Conservation (phyloP, 352 stramenopile species). For the Phytophthora ramorum region DNA sequence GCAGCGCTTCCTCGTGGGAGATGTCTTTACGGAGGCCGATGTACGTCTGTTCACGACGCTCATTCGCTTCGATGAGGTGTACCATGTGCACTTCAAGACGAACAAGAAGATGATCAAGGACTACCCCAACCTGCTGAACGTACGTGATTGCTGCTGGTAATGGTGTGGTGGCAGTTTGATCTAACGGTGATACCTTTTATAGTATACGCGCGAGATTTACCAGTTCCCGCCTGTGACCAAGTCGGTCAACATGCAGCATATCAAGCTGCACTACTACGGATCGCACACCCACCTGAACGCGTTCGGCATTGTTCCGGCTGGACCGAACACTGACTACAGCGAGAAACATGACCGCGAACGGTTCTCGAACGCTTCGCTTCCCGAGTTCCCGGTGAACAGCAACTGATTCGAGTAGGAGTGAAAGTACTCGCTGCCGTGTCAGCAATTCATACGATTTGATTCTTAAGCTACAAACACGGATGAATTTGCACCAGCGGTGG, state of each 20-base stretch:
- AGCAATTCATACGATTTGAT: slow-evolving; percentile 18
- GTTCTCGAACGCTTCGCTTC: slow-evolving; percentile 50
- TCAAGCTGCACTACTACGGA: slow-evolving; percentile 97
- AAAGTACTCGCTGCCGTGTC: background rate
- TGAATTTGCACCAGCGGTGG: slow-evolving; percentile 5
- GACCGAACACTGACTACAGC: slow-evolving; percentile 60
- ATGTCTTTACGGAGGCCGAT: slow-evolving; percentile 80
- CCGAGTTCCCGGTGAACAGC: slow-evolving; percentile 35
- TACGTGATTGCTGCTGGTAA: slow-evolving; percentile 27
- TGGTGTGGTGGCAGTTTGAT: background rate
- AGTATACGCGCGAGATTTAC: slow-evolving; percentile 92
- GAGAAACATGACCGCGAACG: slow-evolving; percentile 73
- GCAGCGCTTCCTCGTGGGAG: slow-evolving; percentile 70
- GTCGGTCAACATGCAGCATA: slow-evolving; percentile 96
- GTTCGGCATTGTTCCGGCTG: slow-evolving; percentile 93
- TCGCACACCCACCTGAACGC: slow-evolving; percentile 95
- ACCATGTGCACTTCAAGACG: slow-evolving; percentile 90
- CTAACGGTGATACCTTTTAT: slow-evolving; percentile 15
- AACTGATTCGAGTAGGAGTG: slow-evolving; percentile 11
- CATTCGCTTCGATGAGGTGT: slow-evolving; percentile 86
- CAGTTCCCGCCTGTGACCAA: slow-evolving; percentile 90
- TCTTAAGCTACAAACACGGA: slow-evolving; percentile 22
- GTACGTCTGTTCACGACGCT: slow-evolving; percentile 85
- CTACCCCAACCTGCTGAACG: slow-evolving; percentile 88
- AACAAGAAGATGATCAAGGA: slow-evolving; percentile 91